Evolutionary conservation across 177 flowering plant species (phyloP), one percentile per base, ranked within the genome.

Genomic region (Vitis hybrid): DNA sequence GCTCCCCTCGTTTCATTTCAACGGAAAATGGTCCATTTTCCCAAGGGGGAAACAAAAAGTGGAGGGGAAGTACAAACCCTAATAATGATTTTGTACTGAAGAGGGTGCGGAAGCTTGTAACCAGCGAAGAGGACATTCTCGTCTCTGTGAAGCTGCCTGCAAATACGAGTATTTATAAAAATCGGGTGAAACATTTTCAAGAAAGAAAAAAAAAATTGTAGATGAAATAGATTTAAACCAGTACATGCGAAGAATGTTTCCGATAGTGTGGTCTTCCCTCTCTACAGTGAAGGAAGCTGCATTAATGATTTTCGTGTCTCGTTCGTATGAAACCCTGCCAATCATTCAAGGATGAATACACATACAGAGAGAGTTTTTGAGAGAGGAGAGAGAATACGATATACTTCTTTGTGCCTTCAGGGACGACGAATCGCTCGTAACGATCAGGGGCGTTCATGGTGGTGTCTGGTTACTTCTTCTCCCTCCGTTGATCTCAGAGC

Each of bases 61-160:
- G 22, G 49, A 51, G 29, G 16, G 1, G 7, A 65, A 68, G 57
- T 2, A 86, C 95, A 77, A 75, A 93, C 99, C 92, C 99, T 83
- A 70, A 93, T 86, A 16, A 95, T 71, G 69, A 95, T 93, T 70
- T 90, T 90, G 91, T 95, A 95, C 87, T 95, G 91, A 18, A 95
- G 93, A 39, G 98, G 99, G 67, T 95, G 99, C 19, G 99, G 98
- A 65, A 95, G 92, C 91, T 95, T 91, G 91, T 93, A 95, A 1
- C 99, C 99, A 20, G 98, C 94, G 69, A 95, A 95, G 1, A 93
- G 80, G 1, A 95, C 97, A 77, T 91, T 88, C 33, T 84, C 87
- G 70, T 95, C 99, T 64, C 92, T 84, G 79, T 95, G 99, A 72
- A 95, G 74, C 67, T 95, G 98, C 99, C 97, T 95, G 82, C 12